phyloP scores from a whole-genome alignment of 2,329 filamentous ascomycete species.

The Microcyclosporella mali region DNA sequence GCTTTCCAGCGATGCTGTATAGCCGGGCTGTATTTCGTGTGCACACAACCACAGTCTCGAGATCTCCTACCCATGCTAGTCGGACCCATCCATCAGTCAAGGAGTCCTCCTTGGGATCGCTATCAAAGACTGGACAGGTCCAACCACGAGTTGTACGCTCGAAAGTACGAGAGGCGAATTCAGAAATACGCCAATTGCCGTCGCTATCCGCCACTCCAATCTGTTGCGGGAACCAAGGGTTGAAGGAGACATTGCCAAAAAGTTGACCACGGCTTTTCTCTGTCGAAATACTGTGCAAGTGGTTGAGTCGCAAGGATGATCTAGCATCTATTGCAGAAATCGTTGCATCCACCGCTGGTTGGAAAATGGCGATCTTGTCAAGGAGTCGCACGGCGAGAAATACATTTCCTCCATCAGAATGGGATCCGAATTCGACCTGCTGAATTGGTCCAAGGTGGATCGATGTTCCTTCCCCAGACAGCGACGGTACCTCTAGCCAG shows the following conservation, averaged over 20 bases:
- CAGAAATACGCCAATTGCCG: conserved; percentile 64
- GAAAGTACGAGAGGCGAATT: conserved; percentile 37
- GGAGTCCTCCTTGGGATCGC: conserved; percentile 1
- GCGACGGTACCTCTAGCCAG: conserved; percentile 43
- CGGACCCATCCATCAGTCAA: conserved; percentile 46
- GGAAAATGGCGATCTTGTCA: conserved; percentile 44
- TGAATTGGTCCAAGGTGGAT: conserved; percentile 49
- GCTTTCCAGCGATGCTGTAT: conserved; percentile 27
- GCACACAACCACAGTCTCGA: conserved; percentile 48
- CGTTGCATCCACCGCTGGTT: conserved; percentile 31
- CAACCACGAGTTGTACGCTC: not conserved
- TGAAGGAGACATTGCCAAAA: conserved; percentile 61
- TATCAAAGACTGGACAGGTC: too few species aligned
- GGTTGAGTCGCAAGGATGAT: conserved; percentile 53
- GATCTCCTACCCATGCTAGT: conserved; percentile 44
- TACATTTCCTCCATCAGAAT: conserved; percentile 35
- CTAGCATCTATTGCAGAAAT: not conserved
- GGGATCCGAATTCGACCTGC: conserved; percentile 48
- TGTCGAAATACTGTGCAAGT: conserved; percentile 48
- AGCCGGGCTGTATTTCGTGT: conserved; percentile 39
- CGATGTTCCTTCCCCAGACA: conserved; percentile 51
- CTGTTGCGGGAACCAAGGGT: conserved; percentile 55
- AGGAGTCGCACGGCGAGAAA: conserved; percentile 49
- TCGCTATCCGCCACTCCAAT: conserved; percentile 60
- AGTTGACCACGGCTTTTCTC: conserved; percentile 48